Evolutionary conservation across 2,329 filamentous ascomycete species (phyloP).

Genomic region (Colletotrichum lupini): DNA sequence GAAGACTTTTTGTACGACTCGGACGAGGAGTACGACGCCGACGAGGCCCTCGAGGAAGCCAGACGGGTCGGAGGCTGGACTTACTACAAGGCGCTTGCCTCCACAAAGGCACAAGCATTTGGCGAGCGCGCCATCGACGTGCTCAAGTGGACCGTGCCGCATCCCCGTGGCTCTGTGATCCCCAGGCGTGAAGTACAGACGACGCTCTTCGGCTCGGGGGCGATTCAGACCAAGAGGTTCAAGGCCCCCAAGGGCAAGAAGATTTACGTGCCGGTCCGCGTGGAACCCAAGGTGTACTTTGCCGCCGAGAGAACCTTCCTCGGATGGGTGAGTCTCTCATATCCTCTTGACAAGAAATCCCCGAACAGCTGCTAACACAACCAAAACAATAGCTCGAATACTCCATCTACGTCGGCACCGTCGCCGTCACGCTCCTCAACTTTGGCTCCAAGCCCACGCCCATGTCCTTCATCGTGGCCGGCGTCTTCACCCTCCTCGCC

Average conservation of each 20-base stretch:
- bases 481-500: constrained; percentile 85
- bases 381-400: constrained; percentile 79
- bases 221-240: constrained; percentile 70
- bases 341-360: neutral
- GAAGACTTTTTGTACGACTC: constrained; percentile 94
- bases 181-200: constrained; percentile 66
- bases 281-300: constrained; percentile 98
- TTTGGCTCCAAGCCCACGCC: constrained; percentile 71
- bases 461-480: constrained; percentile 75
- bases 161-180: constrained; percentile 66
- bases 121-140: constrained; percentile 55
- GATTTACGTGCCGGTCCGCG: constrained; percentile 94
- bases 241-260: constrained; percentile 85
- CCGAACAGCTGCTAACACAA: constrained; percentile 37
- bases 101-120: constrained; percentile 55
- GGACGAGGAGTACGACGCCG: constrained; percentile 81
- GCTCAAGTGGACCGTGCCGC: constrained; percentile 64
- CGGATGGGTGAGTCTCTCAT: constrained; percentile 76
- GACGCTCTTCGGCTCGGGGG: constrained; percentile 63
- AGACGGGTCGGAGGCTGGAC: constrained; percentile 79
- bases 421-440: constrained; percentile 86
- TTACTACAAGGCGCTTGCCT: constrained; percentile 73
- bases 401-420: constrained; percentile 91
- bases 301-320: constrained; percentile 96
- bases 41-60: constrained; percentile 82